phyloP scores from a whole-genome alignment of 2,329 filamentous ascomycete species.

The Ceratocystis harringtonii region DNA sequence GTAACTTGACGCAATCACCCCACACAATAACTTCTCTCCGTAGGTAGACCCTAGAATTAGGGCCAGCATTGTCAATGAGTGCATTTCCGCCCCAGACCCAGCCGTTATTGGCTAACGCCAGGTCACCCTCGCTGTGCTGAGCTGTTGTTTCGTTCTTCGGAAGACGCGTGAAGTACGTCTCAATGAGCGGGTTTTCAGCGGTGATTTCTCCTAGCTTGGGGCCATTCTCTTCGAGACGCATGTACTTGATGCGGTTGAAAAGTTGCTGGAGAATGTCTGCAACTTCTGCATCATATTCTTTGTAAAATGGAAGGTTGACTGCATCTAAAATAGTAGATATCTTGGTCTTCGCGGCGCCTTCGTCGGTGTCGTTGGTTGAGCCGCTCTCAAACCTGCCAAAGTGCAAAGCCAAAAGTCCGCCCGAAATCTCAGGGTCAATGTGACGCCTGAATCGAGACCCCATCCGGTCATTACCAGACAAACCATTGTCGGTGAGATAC shows the following conservation, averaged over 20 bases:
- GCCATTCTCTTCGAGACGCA: slow-evolving; percentile 80
- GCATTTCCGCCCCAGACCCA: slow-evolving; percentile 99
- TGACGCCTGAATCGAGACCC: slow-evolving; percentile 63
- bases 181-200: slow-evolving; percentile 64
- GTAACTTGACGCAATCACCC: slow-evolving; percentile 95
- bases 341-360: slow-evolving; percentile 33
- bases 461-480: slow-evolving; percentile 57
- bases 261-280: slow-evolving; percentile 77
- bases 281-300: slow-evolving; percentile 77
- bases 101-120: slow-evolving; percentile 85
- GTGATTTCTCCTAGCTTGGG: slow-evolving; percentile 73
- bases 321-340: slow-evolving; percentile 57
- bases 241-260: slow-evolving; percentile 89
- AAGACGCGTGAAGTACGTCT: slow-evolving; percentile 87
- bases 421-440: slow-evolving; percentile 54
- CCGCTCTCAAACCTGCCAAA: slow-evolving; percentile 36
- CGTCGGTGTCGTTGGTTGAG: slow-evolving; percentile 29
- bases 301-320: slow-evolving; percentile 75
- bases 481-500: slow-evolving; percentile 52
- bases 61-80: slow-evolving; percentile 82
- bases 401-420: slow-evolving; percentile 27
- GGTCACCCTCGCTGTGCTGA: slow-evolving; percentile 58
- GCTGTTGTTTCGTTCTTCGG: slow-evolving; percentile 63
- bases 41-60: slow-evolving; percentile 82
- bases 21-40: slow-evolving; percentile 91